phyloP scores from a whole-genome alignment of 2,329 filamentous ascomycete genomes.

The Verticillium alfalfae region DNA sequence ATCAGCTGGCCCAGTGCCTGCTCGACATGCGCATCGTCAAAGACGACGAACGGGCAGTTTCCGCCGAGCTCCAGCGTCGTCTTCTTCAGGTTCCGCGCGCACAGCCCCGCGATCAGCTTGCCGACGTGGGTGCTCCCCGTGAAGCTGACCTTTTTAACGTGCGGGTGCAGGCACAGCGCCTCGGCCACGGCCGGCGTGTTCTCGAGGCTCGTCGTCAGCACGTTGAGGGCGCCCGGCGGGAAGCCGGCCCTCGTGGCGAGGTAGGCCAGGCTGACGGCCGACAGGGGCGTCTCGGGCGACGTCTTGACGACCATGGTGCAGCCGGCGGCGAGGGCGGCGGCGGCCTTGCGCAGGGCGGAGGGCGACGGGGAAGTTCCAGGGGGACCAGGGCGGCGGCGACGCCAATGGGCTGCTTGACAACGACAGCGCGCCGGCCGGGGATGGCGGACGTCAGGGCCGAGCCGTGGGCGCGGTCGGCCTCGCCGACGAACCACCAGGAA shows the following conservation, averaged over 20 bases:
- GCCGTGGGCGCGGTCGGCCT: conserved; percentile 49
- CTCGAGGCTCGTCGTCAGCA: conserved; percentile 36
- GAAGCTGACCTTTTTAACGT: conserved; percentile 64
- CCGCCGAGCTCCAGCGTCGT: conserved; percentile 65
- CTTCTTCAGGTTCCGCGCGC: conserved; percentile 62
- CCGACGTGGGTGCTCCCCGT: conserved; percentile 70
- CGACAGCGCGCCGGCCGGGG: conserved; percentile 60
- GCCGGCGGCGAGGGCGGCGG: conserved; percentile 60
- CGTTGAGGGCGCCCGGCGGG: conserved; percentile 63
- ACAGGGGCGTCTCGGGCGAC: conserved; percentile 69
- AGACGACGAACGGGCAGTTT: conserved; percentile 61
- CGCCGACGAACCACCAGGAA: conserved; percentile 52
- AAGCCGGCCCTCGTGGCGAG: conserved; percentile 68
- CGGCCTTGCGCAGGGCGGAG: conserved; percentile 41
- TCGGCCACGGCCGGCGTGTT: conserved; percentile 39
- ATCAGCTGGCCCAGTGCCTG: conserved; percentile 53
- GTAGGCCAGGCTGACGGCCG: conserved; percentile 62
- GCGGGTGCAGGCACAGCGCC: conserved; percentile 37
- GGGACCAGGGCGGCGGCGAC: conserved; percentile 27
- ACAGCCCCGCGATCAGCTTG: conserved; percentile 57
- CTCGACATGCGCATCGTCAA: conserved; percentile 62
- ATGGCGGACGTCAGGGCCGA: conserved; percentile 52
- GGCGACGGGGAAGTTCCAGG: conserved; percentile 57
- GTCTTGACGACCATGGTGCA: conserved; percentile 74
- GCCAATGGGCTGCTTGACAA: conserved; percentile 53